These are phyloP conservation scores for Piper betle DNA, from an alignment of 164 flowering plant genomes.

Conservation along the genomic window DNA sequence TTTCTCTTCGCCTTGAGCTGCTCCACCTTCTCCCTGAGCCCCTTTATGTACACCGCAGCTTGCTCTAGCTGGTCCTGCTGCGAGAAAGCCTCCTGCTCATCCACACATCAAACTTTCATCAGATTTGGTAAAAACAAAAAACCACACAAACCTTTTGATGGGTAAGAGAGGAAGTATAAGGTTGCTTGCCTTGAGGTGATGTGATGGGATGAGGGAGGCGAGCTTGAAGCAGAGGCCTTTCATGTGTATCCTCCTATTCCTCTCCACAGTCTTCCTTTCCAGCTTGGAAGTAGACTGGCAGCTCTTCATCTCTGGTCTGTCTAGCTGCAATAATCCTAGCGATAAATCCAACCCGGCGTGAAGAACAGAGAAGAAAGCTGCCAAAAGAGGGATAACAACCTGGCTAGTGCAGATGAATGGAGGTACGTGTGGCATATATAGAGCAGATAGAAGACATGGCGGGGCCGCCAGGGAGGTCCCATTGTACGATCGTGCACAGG, in stretches of 20 bases:
- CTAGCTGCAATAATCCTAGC: no score
- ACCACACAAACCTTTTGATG: not conserved
- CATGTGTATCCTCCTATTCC: constrained; percentile 37
- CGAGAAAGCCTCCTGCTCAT: constrained; percentile 16
- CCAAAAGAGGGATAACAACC: no score
- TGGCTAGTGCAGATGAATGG: no score
- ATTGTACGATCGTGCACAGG: not conserved
- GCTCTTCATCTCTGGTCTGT: constrained; percentile 6
- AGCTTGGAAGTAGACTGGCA: constrained; percentile 9
- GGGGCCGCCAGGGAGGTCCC: no score
- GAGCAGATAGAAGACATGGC: no score
- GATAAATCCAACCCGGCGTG: no score
- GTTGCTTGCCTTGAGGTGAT: constrained; percentile 18
- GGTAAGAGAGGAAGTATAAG: not conserved
- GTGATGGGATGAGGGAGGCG: constrained; percentile 26
- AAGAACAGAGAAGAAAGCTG: no score
- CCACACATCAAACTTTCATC: no score
- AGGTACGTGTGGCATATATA: no score
- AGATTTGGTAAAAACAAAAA: no score
- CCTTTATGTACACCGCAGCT: constrained; percentile 26
- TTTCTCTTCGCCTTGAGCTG: constrained; percentile 22
- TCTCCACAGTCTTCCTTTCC: constrained; percentile 37
- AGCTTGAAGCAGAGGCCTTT: constrained; percentile 35
- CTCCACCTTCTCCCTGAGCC: constrained; percentile 20
- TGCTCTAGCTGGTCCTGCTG: constrained; percentile 28